Evolutionary conservation across 495 filamentous ascomycete species (phyloP).

Genomic region (Podospora comata): DNA sequence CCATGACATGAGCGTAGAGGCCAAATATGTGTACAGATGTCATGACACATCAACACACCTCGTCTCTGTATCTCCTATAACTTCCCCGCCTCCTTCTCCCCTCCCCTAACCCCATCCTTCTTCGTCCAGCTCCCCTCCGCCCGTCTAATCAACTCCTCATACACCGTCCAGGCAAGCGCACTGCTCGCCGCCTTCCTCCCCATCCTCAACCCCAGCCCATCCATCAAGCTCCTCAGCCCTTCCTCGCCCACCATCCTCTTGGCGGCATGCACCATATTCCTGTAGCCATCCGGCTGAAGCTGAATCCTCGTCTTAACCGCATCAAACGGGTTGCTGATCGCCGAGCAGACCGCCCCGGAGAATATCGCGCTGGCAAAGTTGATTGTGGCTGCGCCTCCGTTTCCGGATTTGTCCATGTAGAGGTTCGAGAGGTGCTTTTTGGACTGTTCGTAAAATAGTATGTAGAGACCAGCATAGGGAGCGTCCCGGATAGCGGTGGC

Average conservation of each 20-base stretch:
- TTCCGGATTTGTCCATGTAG: conserved; percentile 17
- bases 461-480: conserved; percentile 92
- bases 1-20: neutral
- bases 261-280: conserved; percentile 77
- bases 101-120: conserved; percentile 13
- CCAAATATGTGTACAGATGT: neutral
- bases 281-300: conserved; percentile 77
- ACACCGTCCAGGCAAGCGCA: conserved; percentile 92
- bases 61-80: neutral
- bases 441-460: conserved; percentile 87
- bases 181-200: conserved; percentile 86
- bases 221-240: conserved; percentile 74
- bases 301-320: conserved; percentile 94
- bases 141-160: conserved; percentile 83
- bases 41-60: neutral
- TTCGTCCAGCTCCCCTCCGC: conserved; percentile 61
- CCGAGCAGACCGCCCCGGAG: conserved; percentile 74
- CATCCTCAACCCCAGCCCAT: conserved; percentile 84
- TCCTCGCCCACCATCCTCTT: conserved; percentile 77
- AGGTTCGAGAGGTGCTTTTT: conserved; percentile 62
- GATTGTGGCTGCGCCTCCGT: conserved; percentile 60
- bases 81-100: neutral
- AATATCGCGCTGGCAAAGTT: conserved; percentile 78
- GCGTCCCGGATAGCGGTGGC: conserved; percentile 92
- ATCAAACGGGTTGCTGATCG: conserved; percentile 91